These are phyloP conservation scores for Exophiala oligosperma DNA, from an alignment of 2,329 filamentous ascomycete genomes.

Conservation along the genomic window DNA sequence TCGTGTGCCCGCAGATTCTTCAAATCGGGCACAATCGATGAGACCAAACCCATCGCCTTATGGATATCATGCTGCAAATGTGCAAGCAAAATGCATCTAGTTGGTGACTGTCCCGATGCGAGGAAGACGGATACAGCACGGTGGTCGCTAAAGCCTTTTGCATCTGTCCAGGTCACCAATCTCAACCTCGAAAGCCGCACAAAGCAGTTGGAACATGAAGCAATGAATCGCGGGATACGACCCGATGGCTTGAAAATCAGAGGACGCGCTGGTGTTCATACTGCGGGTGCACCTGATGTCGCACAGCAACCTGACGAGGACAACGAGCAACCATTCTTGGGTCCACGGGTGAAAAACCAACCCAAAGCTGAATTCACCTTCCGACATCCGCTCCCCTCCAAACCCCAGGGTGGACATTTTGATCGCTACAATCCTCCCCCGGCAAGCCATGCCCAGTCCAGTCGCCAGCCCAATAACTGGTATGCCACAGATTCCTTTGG, in stretches of 20 bases:
- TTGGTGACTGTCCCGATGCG: constrained; percentile 45
- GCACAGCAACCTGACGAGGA: constrained; percentile 28
- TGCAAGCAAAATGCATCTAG: constrained; percentile 43
- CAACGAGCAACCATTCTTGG: constrained; percentile 35
- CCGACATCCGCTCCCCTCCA: constrained; percentile 1
- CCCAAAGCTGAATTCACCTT: constrained; percentile 5
- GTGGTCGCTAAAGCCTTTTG: constrained; percentile 41
- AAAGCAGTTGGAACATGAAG: constrained; percentile 26
- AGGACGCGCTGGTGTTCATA: constrained; percentile 38
- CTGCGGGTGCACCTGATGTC: constrained; percentile 8
- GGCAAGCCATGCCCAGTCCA: neutral
- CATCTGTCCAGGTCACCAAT: constrained; percentile 41
- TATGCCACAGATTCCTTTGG: constrained; percentile 28
- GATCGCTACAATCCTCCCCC: constrained; percentile 11
- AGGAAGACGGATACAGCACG: constrained; percentile 34
- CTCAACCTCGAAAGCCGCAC: constrained; percentile 33
- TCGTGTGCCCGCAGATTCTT: constrained; percentile 59
- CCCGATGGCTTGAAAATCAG: constrained; percentile 37
- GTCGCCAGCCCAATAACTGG: constrained; percentile 17
- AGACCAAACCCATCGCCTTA: constrained; percentile 34
- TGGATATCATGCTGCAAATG: constrained; percentile 48
- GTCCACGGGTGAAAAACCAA: constrained; percentile 24
- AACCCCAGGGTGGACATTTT: neutral
- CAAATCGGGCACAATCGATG: constrained; percentile 29
- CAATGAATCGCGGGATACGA: constrained; percentile 23